These are phyloP conservation scores for Eutrema yunnanense DNA, from an alignment of 345 rosid genomes.

Conservation along the genomic window DNA sequence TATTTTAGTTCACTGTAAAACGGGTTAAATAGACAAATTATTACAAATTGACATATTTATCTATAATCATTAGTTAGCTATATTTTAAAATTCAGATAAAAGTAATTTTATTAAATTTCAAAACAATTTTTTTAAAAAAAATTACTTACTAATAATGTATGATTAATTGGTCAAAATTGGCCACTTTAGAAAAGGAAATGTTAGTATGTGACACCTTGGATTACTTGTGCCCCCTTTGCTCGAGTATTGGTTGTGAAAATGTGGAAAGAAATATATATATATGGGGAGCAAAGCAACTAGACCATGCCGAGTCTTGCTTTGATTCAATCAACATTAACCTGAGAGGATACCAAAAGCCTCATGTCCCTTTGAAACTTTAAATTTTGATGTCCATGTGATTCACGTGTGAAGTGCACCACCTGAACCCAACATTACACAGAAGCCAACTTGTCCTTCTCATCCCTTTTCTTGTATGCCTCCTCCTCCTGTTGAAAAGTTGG, in stretches of 20 bases:
- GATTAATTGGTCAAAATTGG: background rate
- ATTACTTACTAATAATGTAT: background rate
- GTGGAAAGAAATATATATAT: background rate
- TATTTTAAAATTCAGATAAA: too few species aligned
- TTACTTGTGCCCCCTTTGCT: background rate
- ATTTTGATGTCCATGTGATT: background rate
- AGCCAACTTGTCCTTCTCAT: conserved; percentile 24
- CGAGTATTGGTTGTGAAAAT: background rate
- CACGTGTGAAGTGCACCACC: conserved; percentile 1
- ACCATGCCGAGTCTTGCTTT: conserved; percentile 8
- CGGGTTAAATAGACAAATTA: too few species aligned
- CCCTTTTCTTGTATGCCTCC: conserved; percentile 2
- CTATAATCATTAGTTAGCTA: too few species aligned
- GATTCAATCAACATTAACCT: conserved; percentile 24
- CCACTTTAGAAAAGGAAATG: background rate
- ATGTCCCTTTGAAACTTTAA: background rate
- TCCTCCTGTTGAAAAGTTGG: conserved; percentile 19
- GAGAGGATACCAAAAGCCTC: conserved; percentile 23
- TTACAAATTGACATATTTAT: too few species aligned
- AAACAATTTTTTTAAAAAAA: too few species aligned
- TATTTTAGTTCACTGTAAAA: too few species aligned
- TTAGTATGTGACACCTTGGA: conserved; percentile 7
- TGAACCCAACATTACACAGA: conserved; percentile 6
- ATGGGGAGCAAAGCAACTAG: background rate
- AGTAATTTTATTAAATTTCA: too few species aligned